These are phyloP conservation scores for Kalmusia sp. DNA, from an alignment of 2,329 filamentous ascomycete genomes.

Conservation along the genomic window DNA sequence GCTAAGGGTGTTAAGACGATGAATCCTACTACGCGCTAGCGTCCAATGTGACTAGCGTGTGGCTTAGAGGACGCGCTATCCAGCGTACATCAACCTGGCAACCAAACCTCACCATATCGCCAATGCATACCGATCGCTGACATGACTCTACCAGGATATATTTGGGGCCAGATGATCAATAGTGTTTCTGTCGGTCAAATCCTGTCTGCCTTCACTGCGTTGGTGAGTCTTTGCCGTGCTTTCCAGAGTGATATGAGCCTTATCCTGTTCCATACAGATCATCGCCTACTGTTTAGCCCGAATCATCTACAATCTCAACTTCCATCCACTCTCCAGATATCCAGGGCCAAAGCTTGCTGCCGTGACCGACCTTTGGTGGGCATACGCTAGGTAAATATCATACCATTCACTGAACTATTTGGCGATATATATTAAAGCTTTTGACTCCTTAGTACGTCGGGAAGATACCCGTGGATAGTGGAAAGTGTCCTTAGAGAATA, in stretches of 20 bases:
- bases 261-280: not conserved
- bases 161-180: not conserved
- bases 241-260: not conserved
- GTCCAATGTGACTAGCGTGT: too few species aligned
- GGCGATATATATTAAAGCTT: not conserved
- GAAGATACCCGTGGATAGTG: constrained; percentile 2
- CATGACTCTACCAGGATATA: not conserved
- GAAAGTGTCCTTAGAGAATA: not conserved
- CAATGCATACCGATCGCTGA: not conserved
- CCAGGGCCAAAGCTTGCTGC: constrained; percentile 9
- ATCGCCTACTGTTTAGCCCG: constrained; percentile 10
- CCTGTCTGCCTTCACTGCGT: not conserved
- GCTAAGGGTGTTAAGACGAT: too few species aligned
- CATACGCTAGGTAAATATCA: constrained; percentile 4
- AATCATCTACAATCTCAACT: constrained; percentile 6
- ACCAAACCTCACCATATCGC: not conserved
- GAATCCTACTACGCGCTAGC: too few species aligned
- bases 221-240: not conserved
- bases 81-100: too few species aligned
- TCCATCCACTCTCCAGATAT: constrained; percentile 13
- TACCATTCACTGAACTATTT: not conserved
- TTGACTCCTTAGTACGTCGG: constrained; percentile 3
- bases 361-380: constrained; percentile 3
- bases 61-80: too few species aligned
- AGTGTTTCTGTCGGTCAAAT: not conserved